Evolutionary conservation across 2,329 filamentous ascomycete species (phyloP).

Genomic region (Talaromyces sp.): DNA sequence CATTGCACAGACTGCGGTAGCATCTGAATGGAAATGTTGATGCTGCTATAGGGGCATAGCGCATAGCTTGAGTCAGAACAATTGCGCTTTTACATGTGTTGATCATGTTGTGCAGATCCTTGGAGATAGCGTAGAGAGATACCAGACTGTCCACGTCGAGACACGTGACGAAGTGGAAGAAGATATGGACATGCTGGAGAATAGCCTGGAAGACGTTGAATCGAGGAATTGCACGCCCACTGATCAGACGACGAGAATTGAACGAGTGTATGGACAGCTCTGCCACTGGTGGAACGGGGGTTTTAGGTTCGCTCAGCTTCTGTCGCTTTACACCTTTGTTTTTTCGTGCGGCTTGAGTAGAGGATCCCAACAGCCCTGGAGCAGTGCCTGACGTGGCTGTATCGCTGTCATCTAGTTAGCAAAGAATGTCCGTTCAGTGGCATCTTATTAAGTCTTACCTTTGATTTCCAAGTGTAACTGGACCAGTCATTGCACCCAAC

Average conservation of each 20-base stretch:
- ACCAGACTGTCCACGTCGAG: conserved; percentile 58
- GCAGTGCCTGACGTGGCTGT: background rate
- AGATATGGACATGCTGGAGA: conserved; percentile 44
- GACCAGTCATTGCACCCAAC: background rate
- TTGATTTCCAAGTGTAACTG: background rate
- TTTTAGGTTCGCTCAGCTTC: background rate
- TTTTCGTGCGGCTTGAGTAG: background rate
- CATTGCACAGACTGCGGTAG: conserved; percentile 57
- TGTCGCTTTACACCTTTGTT: background rate
- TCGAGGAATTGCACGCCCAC: background rate
- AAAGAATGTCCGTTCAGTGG: background rate
- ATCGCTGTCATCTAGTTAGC: background rate
- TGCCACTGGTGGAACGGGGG: background rate
- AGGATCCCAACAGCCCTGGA: background rate
- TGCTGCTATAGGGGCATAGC: conserved; percentile 55
- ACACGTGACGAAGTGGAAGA: conserved; percentile 54
- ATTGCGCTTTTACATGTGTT: conserved; percentile 58
- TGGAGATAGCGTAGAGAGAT: conserved; percentile 62
- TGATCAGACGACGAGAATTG: background rate
- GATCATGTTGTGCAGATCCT: conserved; percentile 59
- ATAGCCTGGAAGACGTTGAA: conserved; percentile 20
- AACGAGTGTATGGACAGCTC: background rate
- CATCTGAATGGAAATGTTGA: conserved; percentile 59
- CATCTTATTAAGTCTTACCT: background rate
- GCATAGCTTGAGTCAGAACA: conserved; percentile 54